Base-by-base conservation (phyloP, 768 basidiomycete genomes). In the Leucocoprinus leucothites region DNA sequence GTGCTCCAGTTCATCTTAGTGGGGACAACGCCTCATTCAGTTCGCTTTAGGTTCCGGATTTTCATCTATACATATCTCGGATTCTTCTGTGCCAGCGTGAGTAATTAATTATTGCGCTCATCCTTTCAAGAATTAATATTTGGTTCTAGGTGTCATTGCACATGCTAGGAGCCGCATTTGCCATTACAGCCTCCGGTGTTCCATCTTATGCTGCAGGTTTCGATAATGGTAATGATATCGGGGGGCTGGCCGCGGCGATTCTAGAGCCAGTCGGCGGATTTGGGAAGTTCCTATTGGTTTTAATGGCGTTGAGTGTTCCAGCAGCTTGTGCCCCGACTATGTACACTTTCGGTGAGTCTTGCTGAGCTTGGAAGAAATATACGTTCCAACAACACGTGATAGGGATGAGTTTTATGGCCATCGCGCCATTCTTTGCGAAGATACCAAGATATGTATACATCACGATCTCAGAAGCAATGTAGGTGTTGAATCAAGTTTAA, bases 281-380 rank as follows among this genome's bases (percentile, higher is more conserved):
- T 67, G 83, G 87, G 0, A 87, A 87, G 60, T 82, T 89, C 68
- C 71, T 91, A 43, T 74, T 85, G 0, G 86, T 88, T 24, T 64
- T 94, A 52, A 75, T 93, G 59, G 82, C 86, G n/a, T 69, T 94
- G 26, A 85, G 85, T 56, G 83, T 91, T 11, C 81, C 84, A 1
- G 85, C 81, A 3, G 87, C 90, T 61, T 86, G 84, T 58, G 87
- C 88, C 1, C 83, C 85, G 1, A 88, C 86, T 3, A 84, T 92
- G 65, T 94, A 94, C 65, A 86, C 85, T 3, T 84, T 85, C 60
- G 81, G 84, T 75, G 46, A 60, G 65, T 14, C 16, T 35, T 19
- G 16, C 7, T 18, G 24, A 3, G 13, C 24, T 38, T 43, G 9
- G 19, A 35, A 8, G 9, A 19, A 21, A 21, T 35, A 19, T 9